Percentiles rank a stretch among this genome's conserved stretches.
These are phyloP conservation scores for Scalesia atractyloides DNA, from an alignment of 129 eudicot genomes.

Conservation along the genomic window DNA sequence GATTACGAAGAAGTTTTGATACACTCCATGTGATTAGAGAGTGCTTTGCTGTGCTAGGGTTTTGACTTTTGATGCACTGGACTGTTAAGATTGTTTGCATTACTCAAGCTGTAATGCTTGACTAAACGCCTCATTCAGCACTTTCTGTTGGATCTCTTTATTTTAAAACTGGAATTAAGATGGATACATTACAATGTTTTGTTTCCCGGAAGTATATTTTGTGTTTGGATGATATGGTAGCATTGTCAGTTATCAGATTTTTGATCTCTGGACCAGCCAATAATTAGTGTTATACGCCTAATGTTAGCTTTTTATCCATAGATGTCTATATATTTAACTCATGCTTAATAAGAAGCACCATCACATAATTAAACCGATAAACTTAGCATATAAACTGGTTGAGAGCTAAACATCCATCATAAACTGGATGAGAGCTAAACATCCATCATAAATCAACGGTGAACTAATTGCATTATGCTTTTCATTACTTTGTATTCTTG, in stretches of 20 bases:
- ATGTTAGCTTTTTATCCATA: neutral
- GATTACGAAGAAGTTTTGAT: conserved; percentile 4
- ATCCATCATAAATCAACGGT: neutral
- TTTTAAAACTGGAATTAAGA: conserved; percentile 16
- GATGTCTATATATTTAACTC: conserved; percentile 8
- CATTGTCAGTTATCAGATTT: conserved; percentile 3
- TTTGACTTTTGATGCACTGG: conserved; percentile 11
- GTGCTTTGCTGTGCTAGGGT: conserved; percentile 10
- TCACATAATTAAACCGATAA: neutral
- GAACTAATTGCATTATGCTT: conserved; percentile 5
- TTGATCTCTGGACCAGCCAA: conserved; percentile 1
- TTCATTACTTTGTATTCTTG: conserved; percentile 8
- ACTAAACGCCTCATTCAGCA: neutral
- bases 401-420: neutral
- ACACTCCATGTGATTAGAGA: neutral
- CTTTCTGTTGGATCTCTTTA: neutral
- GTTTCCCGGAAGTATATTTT: neutral
- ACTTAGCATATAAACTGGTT: neutral
- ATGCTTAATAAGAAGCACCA: neutral
- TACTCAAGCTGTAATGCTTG: conserved; percentile 15
- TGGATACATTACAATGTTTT: conserved; percentile 4
- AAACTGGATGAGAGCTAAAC: neutral
- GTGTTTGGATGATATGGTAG: conserved; percentile 15
- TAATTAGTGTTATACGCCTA: neutral
- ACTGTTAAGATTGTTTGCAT: neutral